phyloP scores from a whole-genome alignment of 441 rosid species.

The Syzygium syzygioides region DNA sequence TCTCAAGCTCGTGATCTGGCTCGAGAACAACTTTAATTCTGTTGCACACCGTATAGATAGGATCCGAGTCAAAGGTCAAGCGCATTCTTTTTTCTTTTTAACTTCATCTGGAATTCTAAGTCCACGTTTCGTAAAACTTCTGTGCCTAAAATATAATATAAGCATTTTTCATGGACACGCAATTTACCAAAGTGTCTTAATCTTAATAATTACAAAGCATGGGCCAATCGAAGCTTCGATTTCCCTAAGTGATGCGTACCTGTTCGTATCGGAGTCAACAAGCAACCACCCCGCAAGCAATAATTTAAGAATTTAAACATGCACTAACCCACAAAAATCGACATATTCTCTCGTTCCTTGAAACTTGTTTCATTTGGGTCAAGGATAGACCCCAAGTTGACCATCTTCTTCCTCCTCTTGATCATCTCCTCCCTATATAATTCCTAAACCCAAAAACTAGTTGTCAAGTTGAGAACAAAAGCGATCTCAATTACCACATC shows the following conservation, averaged over 20 bases:
- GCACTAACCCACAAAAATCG: background rate
- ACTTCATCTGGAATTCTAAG: background rate
- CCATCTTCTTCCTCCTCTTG: background rate
- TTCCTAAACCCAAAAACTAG: background rate
- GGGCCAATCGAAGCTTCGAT: background rate
- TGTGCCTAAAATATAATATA: background rate
- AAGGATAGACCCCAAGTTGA: background rate
- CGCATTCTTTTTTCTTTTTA: background rate
- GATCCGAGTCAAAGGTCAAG: background rate
- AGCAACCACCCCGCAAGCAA: background rate
- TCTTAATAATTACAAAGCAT: background rate
- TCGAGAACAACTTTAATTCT: background rate
- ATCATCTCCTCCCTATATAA: background rate
- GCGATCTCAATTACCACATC: background rate
- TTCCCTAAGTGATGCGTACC: background rate
- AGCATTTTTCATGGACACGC: background rate
- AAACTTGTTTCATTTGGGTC: background rate
- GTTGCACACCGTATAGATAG: background rate
- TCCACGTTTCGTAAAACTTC: background rate
- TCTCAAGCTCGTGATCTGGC: background rate
- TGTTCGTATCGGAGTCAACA: background rate
- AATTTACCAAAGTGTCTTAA: background rate
- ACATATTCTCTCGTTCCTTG: background rate
- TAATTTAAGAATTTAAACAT: background rate
- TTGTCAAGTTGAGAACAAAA: background rate